phyloP scores from a whole-genome alignment of 768 basidiomycete species.

The Tylopilus intermedius region DNA sequence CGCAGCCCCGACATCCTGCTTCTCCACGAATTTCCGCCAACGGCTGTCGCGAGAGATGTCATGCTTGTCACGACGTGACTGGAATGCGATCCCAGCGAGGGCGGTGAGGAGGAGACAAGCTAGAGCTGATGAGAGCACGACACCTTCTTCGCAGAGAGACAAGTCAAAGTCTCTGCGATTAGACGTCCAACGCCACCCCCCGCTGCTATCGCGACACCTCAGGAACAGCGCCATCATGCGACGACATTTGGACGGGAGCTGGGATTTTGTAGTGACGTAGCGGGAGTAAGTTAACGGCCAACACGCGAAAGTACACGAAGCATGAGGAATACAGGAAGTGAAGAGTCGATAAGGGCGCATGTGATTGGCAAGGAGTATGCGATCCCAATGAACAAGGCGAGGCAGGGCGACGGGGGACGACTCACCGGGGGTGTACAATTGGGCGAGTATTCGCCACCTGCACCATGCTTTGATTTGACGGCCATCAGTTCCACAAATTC shows the following conservation, averaged over 20 bases:
- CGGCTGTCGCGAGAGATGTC: no score
- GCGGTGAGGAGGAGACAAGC: no score
- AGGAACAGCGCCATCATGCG: constrained; percentile 30
- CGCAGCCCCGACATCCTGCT: constrained; percentile 33
- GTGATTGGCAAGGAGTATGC: not conserved
- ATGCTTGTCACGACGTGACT: no score
- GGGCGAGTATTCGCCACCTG: constrained; percentile 72
- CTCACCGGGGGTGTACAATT: constrained; percentile 66
- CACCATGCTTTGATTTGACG: constrained; percentile 76
- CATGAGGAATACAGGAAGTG: not conserved
- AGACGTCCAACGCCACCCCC: constrained; percentile 63
- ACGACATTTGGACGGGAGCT: not conserved
- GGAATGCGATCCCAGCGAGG: no score
- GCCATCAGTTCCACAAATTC: constrained; percentile 84
- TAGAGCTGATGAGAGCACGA: constrained; percentile 30
- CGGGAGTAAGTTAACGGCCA: no score
- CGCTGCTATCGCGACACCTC: constrained; percentile 43
- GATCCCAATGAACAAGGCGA: not conserved
- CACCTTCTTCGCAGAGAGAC: constrained; percentile 80
- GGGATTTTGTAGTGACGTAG: not conserved
- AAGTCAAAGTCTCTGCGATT: constrained; percentile 61
- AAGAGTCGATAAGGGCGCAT: not conserved
- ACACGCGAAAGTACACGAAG: no score
- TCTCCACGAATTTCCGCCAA: constrained; percentile 2
- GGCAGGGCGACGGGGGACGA: not conserved